Evolutionary conservation across 176 grass and related monocot genomes (phyloP).

Genomic region (Miscanthus lutarioriparius): DNA sequence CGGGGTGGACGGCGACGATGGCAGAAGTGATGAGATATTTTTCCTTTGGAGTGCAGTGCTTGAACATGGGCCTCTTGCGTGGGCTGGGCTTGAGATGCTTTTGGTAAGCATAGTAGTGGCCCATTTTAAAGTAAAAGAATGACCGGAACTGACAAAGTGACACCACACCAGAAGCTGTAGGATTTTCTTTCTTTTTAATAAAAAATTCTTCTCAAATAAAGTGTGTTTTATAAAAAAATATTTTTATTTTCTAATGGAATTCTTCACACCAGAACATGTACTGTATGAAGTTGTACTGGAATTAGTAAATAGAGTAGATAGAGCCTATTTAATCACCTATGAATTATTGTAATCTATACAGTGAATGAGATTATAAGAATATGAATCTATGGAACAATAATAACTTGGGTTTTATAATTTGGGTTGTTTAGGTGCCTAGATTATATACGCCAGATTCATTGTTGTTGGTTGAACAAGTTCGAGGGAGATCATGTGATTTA

Average conservation of each 20-base stretch:
- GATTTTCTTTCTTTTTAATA: not conserved
- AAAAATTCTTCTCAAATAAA: not conserved
- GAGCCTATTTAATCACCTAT: not conserved
- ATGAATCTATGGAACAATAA: not conserved
- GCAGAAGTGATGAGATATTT: slow-evolving; percentile 35
- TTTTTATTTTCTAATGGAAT: not conserved
- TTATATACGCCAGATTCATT: too few species aligned
- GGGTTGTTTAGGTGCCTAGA: not conserved
- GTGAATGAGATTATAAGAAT: not conserved
- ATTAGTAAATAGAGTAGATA: not conserved
- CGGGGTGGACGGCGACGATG: not conserved
- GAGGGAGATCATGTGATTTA: too few species aligned
- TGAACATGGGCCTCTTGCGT: not conserved
- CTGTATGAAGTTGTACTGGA: not conserved
- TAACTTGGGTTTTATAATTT: not conserved
- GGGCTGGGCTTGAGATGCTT: not conserved
- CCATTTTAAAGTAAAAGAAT: not conserved
- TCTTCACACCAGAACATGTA: too few species aligned
- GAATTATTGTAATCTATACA: not conserved
- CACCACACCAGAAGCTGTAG: not conserved
- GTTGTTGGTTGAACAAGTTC: too few species aligned
- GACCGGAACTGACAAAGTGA: not conserved
- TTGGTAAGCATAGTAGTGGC: not conserved
- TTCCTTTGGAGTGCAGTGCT: not conserved
- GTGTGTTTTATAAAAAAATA: not conserved